These are phyloP conservation scores for Colletotrichum orchidophilum DNA, from an alignment of 2,329 filamentous ascomycete species.

Conservation along the genomic window DNA sequence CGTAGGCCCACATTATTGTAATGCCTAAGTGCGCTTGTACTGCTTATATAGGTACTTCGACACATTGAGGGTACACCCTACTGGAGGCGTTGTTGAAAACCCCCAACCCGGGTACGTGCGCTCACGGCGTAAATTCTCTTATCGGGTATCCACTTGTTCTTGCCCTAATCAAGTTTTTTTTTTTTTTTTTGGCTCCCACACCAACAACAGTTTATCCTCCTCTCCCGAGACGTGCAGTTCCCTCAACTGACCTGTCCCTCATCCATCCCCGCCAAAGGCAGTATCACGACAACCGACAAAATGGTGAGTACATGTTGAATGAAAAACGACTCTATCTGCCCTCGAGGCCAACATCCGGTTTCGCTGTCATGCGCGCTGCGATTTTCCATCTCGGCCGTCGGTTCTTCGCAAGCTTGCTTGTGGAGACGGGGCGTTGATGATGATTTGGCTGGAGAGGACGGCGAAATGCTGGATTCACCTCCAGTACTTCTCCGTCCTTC, in stretches of 20 bases:
- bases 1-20: too few species aligned
- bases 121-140: neutral
- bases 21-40: too few species aligned
- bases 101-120: too few species aligned
- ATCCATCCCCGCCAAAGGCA: conserved; percentile 25
- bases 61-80: too few species aligned
- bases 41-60: too few species aligned
- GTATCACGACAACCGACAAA: conserved; percentile 31
- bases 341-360: conserved; percentile 18
- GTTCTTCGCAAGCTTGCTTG: conserved; percentile 48
- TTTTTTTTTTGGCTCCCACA: conserved; percentile 38
- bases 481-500: conserved; percentile 46
- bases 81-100: too few species aligned
- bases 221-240: neutral
- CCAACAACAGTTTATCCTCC: conserved; percentile 7
- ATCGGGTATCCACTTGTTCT: neutral
- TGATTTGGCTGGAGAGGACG: conserved; percentile 72
- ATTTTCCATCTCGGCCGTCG: conserved; percentile 46
- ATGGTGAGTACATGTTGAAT: conserved; percentile 29
- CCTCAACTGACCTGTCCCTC: neutral
- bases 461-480: neutral
- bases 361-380: conserved; percentile 38
- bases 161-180: conserved; percentile 22
- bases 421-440: conserved; percentile 68
- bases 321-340: conserved; percentile 5